phyloP scores from a whole-genome alignment of 495 filamentous ascomycete species.

The Terfezia claveryi region DNA sequence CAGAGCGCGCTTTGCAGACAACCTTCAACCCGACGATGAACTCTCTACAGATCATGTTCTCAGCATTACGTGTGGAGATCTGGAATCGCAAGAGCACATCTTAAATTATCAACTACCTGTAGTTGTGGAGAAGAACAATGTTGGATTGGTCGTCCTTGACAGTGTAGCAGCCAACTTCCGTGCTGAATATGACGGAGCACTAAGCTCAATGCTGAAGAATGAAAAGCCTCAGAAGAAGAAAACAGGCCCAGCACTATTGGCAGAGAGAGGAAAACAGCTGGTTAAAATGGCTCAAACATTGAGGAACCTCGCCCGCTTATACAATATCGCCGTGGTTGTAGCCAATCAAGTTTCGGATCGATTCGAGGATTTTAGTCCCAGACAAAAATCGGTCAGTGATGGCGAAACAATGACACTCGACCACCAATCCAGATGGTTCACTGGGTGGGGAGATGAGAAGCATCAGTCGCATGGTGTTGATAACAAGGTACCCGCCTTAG shows the following conservation, averaged over 20 bases:
- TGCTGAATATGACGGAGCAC: conserved; percentile 38
- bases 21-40: conserved; percentile 18
- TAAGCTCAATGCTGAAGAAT: not conserved
- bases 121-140: conserved; percentile 45
- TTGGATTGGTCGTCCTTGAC: conserved; percentile 70
- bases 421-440: conserved; percentile 84
- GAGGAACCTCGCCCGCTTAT: conserved; percentile 44
- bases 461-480: conserved; percentile 6
- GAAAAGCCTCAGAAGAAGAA: not conserved
- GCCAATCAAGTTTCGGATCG: conserved; percentile 93
- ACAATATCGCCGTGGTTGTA: conserved; percentile 67
- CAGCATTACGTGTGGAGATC: conserved; percentile 66
- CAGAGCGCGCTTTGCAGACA: conserved; percentile 30
- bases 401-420: conserved; percentile 29
- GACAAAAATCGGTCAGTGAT: not conserved
- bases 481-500: conserved; percentile 63
- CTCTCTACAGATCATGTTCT: conserved; percentile 33
- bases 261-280: conserved; percentile 31
- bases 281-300: conserved; percentile 54
- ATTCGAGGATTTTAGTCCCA: conserved; percentile 26
- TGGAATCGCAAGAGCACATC: conserved; percentile 92
- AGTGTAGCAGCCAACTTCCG: conserved; percentile 86
- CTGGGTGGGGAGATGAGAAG: conserved; percentile 61
- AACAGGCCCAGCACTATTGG: not conserved
- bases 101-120: conserved; percentile 76